These are phyloP conservation scores for Aureobasidium mangrovei DNA, from an alignment of 2,329 filamentous ascomycete genomes.

Conservation along the genomic window DNA sequence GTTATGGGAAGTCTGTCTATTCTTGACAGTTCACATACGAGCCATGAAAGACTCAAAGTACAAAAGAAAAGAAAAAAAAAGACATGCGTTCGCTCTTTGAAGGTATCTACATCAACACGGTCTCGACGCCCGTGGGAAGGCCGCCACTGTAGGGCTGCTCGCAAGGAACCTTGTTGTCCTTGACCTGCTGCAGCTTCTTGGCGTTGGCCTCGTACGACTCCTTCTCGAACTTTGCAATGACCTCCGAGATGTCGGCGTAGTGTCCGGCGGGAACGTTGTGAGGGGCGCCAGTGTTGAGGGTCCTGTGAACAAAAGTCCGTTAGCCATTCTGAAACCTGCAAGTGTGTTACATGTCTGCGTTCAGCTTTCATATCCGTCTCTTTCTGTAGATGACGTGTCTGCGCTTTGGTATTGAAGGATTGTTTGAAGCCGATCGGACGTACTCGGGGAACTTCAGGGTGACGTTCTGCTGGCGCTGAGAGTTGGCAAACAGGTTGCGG, in stretches of 20 bases:
- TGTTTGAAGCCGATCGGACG: slow-evolving; percentile 25
- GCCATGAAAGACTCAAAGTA: slow-evolving; percentile 3
- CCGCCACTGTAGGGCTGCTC: slow-evolving; percentile 18
- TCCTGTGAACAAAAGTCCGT: slow-evolving; percentile 32
- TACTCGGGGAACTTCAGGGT: slow-evolving; percentile 58
- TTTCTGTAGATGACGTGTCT: not conserved
- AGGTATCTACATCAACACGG: slow-evolving; percentile 7
- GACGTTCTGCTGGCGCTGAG: slow-evolving; percentile 36
- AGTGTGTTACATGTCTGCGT: not conserved
- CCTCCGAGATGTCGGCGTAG: slow-evolving; percentile 46
- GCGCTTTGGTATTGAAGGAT: not conserved
- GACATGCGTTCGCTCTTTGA: slow-evolving; percentile 4
- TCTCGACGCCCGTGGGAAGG: slow-evolving; percentile 2
- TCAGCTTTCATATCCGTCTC: not conserved
- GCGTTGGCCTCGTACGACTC: slow-evolving; percentile 49
- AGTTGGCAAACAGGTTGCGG: slow-evolving; percentile 48
- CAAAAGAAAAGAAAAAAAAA: not conserved
- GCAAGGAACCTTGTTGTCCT: slow-evolving; percentile 28
- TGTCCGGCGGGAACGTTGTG: slow-evolving; percentile 57
- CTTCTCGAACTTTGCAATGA: slow-evolving; percentile 56
- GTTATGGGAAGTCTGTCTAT: slow-evolving; percentile 6
- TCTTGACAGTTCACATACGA: not conserved
- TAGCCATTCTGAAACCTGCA: slow-evolving; percentile 1
- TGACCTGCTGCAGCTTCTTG: slow-evolving; percentile 41
- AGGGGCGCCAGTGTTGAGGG: slow-evolving; percentile 54